These are phyloP conservation scores for Aspergillus funiculosus DNA, from an alignment of 495 filamentous ascomycete species.

Conservation along the genomic window DNA sequence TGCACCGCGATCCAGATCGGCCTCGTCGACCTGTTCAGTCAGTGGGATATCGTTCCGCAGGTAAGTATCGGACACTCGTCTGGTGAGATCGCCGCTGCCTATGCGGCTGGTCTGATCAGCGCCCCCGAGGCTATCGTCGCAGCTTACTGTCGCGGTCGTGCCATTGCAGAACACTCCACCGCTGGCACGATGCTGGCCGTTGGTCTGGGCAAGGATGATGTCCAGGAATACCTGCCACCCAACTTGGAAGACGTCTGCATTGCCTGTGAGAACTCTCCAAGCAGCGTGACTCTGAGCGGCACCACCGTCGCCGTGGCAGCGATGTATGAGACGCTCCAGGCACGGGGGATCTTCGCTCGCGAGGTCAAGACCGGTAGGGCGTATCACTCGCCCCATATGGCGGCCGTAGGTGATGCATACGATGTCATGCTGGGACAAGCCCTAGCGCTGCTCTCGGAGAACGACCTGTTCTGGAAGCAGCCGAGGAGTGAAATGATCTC, in stretches of 20 bases:
- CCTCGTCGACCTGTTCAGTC: constrained; percentile 10
- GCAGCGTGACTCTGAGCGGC: constrained; percentile 23
- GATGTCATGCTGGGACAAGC: too few species aligned
- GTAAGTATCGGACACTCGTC: constrained; percentile 20
- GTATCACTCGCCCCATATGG: constrained; percentile 3
- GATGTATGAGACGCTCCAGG: not conserved
- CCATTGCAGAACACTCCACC: not conserved
- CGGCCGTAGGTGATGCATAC: too few species aligned
- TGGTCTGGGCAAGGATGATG: constrained; percentile 17
- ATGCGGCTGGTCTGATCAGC: constrained; percentile 18
- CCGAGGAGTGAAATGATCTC: too few species aligned
- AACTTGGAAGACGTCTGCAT: constrained; percentile 14
- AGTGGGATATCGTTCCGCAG: constrained; percentile 13
- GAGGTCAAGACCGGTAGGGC: not conserved
- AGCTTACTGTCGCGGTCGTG: constrained; percentile 15
- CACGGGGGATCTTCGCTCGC: not conserved
- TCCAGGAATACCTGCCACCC: constrained; percentile 1
- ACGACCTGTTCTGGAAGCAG: too few species aligned
- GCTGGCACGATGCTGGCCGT: constrained; percentile 24
- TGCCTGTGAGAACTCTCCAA: constrained; percentile 25
- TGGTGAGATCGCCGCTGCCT: constrained; percentile 25
- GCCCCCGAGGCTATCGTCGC: constrained; percentile 10
- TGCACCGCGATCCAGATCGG: constrained; percentile 17
- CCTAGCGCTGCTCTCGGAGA: too few species aligned
- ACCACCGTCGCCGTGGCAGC: too few species aligned